Conservation (phyloP, 2,329 filamentous ascomycete genomes). For the Trichoderma sp. region DNA sequence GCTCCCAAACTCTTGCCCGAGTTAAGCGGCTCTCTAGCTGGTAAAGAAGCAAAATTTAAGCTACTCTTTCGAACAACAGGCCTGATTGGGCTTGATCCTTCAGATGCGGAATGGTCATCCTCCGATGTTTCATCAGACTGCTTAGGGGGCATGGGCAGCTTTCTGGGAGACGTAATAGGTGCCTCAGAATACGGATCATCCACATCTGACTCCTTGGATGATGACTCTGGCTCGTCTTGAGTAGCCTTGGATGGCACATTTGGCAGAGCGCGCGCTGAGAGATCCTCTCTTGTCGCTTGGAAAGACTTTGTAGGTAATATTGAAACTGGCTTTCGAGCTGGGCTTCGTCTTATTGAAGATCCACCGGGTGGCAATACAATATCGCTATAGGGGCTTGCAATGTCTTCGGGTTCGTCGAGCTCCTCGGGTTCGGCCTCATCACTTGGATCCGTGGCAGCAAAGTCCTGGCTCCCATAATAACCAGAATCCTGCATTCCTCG, state of each 20-base stretch:
- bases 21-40: constrained; percentile 83
- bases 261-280: constrained; percentile 35
- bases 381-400: constrained; percentile 29
- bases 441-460: constrained; percentile 34
- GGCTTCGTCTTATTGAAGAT: constrained; percentile 30
- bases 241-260: constrained; percentile 10
- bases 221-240: not conserved
- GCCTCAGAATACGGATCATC: constrained; percentile 25
- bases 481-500: constrained; percentile 59
- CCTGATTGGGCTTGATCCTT: constrained; percentile 72
- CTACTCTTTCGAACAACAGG: constrained; percentile 88
- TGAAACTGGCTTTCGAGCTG: constrained; percentile 33
- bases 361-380: constrained; percentile 27
- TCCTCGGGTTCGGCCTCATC: constrained; percentile 31
- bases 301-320: constrained; percentile 44
- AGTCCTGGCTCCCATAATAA: constrained; percentile 67
- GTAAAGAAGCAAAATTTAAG: constrained; percentile 88
- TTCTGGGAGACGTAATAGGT: not conserved
- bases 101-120: constrained; percentile 61
- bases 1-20: constrained; percentile 80
- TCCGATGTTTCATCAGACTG: constrained; percentile 15
- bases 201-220: constrained; percentile 19
- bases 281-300: constrained; percentile 49
- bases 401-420: constrained; percentile 27
- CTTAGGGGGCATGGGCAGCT: not conserved